These are phyloP conservation scores for Stagonosporopsis tanaceti DNA, from an alignment of 2,329 filamentous ascomycete genomes.

Conservation along the genomic window DNA sequence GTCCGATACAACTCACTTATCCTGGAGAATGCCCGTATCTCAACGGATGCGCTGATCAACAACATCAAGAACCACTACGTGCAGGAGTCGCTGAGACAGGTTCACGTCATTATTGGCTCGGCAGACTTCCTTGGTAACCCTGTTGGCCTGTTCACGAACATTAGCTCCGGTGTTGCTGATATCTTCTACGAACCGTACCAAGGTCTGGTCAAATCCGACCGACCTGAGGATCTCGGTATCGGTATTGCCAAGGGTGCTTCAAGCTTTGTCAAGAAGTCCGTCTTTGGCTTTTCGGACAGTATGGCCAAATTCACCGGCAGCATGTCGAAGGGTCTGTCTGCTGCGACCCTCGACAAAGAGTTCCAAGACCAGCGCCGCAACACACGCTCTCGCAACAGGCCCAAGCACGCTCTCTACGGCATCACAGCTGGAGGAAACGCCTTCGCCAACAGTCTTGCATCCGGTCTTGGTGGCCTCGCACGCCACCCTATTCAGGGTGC, in stretches of 20 bases:
- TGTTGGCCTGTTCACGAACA: constrained; percentile 96
- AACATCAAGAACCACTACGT: constrained; percentile 95
- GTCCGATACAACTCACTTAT: constrained; percentile 92
- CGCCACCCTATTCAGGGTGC: constrained; percentile 94
- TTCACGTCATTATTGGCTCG: constrained; percentile 96
- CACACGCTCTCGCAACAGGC: constrained; percentile 88
- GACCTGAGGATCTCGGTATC: constrained; percentile 91
- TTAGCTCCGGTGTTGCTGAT: constrained; percentile 94
- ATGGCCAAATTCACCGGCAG: constrained; percentile 98
- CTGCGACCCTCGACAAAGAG: constrained; percentile 96
- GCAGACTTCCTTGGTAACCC: constrained; percentile 98
- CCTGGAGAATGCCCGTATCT: constrained; percentile 93
- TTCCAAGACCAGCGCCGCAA: constrained; percentile 97
- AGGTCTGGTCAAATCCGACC: constrained; percentile 93
- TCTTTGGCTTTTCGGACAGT: constrained; percentile 96
- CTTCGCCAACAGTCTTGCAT: constrained; percentile 89
- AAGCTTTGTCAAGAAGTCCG: constrained; percentile 97
- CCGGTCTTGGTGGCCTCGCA: constrained; percentile 90
- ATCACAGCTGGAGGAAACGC: constrained; percentile 96
- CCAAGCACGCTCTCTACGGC: constrained; percentile 96
- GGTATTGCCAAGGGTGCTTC: constrained; percentile 97
- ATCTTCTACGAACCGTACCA: constrained; percentile 99
- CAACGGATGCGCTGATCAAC: constrained; percentile 80
- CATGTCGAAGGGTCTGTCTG: constrained; percentile 94
- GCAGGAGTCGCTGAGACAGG: constrained; percentile 92